Conservation (phyloP, 2,329 filamentous ascomycete species). For the Sclerotinia nivalis region DNA sequence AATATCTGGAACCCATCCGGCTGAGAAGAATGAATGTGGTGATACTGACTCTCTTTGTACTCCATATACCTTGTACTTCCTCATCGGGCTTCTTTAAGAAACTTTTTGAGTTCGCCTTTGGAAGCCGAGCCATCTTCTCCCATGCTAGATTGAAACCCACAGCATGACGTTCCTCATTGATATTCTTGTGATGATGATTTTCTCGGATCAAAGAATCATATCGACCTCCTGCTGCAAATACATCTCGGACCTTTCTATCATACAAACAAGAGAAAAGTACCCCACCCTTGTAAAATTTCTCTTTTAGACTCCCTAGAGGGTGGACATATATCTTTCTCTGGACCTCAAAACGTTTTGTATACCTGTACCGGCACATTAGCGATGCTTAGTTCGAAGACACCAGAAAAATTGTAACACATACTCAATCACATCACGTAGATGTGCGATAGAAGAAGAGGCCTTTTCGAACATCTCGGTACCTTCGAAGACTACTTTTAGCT, state of each 20-base stretch:
- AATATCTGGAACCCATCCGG: not conserved
- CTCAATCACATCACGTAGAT: constrained; percentile 74
- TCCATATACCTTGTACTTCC: constrained; percentile 61
- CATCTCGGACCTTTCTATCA: constrained; percentile 78
- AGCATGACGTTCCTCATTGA: constrained; percentile 69
- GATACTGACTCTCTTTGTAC: constrained; percentile 62
- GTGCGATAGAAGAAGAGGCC: constrained; percentile 73
- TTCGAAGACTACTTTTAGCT: constrained; percentile 60
- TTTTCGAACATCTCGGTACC: constrained; percentile 70
- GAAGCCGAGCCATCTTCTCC: constrained; percentile 65
- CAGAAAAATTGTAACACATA: not conserved
- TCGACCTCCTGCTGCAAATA: constrained; percentile 89
- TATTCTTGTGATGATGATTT: constrained; percentile 69
- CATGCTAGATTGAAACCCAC: constrained; percentile 92
- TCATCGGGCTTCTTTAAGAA: constrained; percentile 72
- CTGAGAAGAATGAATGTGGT: constrained; percentile 20
- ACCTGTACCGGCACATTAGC: constrained; percentile 42
- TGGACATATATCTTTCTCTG: constrained; percentile 78
- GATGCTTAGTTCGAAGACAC: not conserved
- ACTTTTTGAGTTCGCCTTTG: constrained; percentile 51
- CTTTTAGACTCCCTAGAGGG: constrained; percentile 84
- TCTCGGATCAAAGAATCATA: constrained; percentile 90
- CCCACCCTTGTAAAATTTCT: constrained; percentile 84
- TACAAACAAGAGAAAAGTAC: constrained; percentile 89
- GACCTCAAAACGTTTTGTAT: constrained; percentile 74